Evolutionary conservation across 805 yeast species (phyloP).

Genomic region (Saccharomycopsis vini): DNA sequence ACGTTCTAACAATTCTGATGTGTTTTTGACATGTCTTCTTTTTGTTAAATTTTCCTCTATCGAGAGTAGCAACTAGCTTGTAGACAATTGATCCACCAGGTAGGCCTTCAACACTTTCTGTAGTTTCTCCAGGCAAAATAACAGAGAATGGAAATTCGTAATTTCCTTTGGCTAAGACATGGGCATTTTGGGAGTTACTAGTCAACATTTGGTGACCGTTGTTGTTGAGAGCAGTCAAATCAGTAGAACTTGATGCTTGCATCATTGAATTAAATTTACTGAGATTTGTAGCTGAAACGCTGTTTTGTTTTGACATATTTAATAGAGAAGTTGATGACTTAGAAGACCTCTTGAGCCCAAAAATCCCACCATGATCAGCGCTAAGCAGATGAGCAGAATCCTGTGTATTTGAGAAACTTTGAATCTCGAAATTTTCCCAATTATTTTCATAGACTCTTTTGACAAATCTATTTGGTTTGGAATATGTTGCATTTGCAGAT

Average conservation of each 20-base stretch:
- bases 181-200: not conserved
- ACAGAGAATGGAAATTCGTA: slow-evolving; percentile 87
- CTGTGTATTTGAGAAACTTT: slow-evolving; percentile 24
- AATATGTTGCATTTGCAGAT: slow-evolving; percentile 33
- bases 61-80: slow-evolving; percentile 69
- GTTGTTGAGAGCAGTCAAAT: too few species aligned
- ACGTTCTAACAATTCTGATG: slow-evolving; percentile 73
- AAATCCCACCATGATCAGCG: not conserved
- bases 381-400: not conserved
- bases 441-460: slow-evolving; percentile 62
- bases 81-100: slow-evolving; percentile 71
- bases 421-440: slow-evolving; percentile 65
- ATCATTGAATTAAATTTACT: not conserved
- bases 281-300: too few species aligned
- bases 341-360: slow-evolving; percentile 1
- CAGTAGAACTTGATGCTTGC: not conserved
- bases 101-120: slow-evolving; percentile 86
- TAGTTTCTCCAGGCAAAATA: slow-evolving; percentile 71
- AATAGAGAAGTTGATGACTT: slow-evolving; percentile 13
- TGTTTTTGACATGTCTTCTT: slow-evolving; percentile 61
- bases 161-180: slow-evolving; percentile 58
- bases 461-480: slow-evolving; percentile 45
- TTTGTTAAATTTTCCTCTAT: slow-evolving; percentile 68
- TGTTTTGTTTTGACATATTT: too few species aligned
- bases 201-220: too few species aligned